These are phyloP conservation scores for Thraustotheca clavata DNA, from an alignment of 352 stramenopile genomes.

Conservation along the genomic window DNA sequence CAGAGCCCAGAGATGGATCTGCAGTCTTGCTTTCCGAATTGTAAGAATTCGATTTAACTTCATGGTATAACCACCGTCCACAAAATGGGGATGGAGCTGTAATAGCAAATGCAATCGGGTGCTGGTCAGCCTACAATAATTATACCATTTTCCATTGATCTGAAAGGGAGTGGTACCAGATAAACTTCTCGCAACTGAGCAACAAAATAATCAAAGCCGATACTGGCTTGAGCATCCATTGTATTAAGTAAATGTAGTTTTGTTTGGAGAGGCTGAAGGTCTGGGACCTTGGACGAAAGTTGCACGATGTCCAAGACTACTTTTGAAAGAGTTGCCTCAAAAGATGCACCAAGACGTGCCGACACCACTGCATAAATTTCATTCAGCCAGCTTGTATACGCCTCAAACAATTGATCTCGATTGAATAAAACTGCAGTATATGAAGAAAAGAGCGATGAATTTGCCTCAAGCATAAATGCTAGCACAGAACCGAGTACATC, in stretches of 20 bases:
- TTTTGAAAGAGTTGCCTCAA: not conserved
- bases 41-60: too few species aligned
- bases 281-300: not conserved
- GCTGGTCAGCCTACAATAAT: too few species aligned
- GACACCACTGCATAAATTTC: not conserved
- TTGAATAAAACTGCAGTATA: not conserved
- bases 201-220: slow-evolving; percentile 18
- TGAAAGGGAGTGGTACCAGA: not conserved
- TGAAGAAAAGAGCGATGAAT: not conserved
- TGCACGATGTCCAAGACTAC: not conserved
- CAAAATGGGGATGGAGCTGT: too few species aligned
- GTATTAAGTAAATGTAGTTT: not conserved
- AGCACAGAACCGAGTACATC: not conserved
- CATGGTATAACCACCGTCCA: too few species aligned
- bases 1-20: not conserved
- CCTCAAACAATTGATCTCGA: slow-evolving; percentile 1
- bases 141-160: too few species aligned
- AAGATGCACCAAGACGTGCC: not conserved
- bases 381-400: not conserved
- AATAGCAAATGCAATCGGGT: too few species aligned
- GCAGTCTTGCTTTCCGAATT: too few species aligned
- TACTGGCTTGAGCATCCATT: not conserved
- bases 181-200: slow-evolving; percentile 20
- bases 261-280: not conserved
- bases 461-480: not conserved